Conservation (phyloP, 768 basidiomycete species). For the Leccinum subtestaceum region DNA sequence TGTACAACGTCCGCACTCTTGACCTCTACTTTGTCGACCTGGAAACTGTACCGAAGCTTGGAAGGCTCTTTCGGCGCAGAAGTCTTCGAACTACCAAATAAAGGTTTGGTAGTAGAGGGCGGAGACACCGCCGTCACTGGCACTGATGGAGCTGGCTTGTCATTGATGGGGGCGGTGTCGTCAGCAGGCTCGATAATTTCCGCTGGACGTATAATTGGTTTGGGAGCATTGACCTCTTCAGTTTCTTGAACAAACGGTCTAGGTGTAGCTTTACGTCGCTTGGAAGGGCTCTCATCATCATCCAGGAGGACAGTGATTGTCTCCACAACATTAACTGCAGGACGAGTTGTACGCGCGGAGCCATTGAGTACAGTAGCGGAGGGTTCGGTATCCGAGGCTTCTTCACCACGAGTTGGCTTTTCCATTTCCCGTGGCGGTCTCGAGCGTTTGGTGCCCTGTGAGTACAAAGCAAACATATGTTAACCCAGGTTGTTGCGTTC, state of each 20-base stretch:
- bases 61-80: constrained; percentile 74
- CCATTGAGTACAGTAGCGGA: constrained; percentile 18
- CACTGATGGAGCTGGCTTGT: constrained; percentile 8
- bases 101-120: constrained; percentile 20
- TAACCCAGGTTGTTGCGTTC: constrained; percentile 3
- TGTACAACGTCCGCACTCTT: constrained; percentile 13
- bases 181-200: constrained; percentile 42
- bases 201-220: constrained; percentile 28
- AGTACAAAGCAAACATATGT: constrained; percentile 1
- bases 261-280: constrained; percentile 46
- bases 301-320: constrained; percentile 40
- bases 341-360: neutral
- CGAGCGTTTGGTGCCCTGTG: constrained; percentile 74
- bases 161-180: constrained; percentile 15
- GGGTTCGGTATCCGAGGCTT: constrained; percentile 6
- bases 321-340: constrained; percentile 22
- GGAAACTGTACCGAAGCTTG: constrained; percentile 71
- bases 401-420: constrained; percentile 25
- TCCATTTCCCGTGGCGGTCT: constrained; percentile 63
- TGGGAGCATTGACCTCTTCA: constrained; percentile 30
- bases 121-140: constrained; percentile 16
- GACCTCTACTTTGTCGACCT: constrained; percentile 48
- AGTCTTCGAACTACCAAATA: constrained; percentile 38
- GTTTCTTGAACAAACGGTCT: constrained; percentile 27
- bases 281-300: constrained; percentile 39